Evolutionary conservation across 2,329 filamentous ascomycete species (phyloP).

Genomic region (Hypoxylon sp.): DNA sequence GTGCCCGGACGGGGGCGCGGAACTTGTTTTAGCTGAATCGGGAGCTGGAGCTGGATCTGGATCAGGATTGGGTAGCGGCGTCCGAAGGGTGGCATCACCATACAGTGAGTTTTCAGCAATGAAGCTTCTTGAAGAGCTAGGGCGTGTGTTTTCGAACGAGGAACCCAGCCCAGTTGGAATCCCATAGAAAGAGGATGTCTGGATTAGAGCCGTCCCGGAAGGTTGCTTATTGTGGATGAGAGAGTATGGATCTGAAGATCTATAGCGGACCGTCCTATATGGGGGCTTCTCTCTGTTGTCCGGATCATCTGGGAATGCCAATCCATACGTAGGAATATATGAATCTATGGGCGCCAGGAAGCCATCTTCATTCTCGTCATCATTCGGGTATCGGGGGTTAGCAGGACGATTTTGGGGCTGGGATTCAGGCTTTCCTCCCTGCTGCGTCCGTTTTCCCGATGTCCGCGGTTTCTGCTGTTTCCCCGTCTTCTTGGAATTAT

Average conservation of each 20-base stretch:
- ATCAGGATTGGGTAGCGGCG: conserved; percentile 38
- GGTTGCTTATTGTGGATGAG: conserved; percentile 40
- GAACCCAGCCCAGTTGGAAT: conserved; percentile 48
- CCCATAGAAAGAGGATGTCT: conserved; percentile 47
- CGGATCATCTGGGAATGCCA: conserved; percentile 20
- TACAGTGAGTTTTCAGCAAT: conserved; percentile 57
- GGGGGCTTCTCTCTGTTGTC: conserved; percentile 26
- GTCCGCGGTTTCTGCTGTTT: not conserved
- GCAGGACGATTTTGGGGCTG: not conserved
- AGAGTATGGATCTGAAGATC: conserved; percentile 32
- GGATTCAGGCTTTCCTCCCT: not conserved
- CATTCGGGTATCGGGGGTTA: not conserved
- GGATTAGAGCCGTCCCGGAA: conserved; percentile 42
- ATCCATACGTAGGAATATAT: conserved; percentile 36
- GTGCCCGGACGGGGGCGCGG: too few species aligned
- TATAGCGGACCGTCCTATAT: conserved; percentile 36
- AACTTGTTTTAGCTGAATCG: too few species aligned
- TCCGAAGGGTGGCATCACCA: conserved; percentile 53
- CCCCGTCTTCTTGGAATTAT: too few species aligned
- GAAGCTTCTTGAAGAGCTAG: conserved; percentile 54
- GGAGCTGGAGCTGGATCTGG: too few species aligned
- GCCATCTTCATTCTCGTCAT: not conserved
- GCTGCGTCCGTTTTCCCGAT: not conserved
- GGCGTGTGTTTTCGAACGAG: conserved; percentile 43
- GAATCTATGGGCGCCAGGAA: not conserved